Conservation (phyloP, 2,329 filamentous ascomycete species). For the Balansia obtecta region DNA sequence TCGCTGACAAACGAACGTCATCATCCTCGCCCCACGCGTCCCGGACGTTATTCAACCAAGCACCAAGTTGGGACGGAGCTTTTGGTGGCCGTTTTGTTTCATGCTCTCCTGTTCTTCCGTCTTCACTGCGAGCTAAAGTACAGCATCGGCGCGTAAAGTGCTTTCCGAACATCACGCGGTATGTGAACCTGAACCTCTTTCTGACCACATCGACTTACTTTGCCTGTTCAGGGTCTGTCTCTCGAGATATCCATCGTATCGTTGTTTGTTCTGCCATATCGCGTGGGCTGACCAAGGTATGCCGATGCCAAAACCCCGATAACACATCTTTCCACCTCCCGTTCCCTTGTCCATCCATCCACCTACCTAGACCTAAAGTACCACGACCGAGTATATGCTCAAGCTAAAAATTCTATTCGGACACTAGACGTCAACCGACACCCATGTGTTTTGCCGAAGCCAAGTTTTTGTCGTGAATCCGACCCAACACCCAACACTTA, state of each 20-base stretch:
- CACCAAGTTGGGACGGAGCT: not conserved
- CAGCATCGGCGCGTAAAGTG: not conserved
- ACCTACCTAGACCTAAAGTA: not conserved
- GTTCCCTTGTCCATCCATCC: not conserved
- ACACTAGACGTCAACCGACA: too few species aligned
- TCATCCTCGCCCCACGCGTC: not conserved
- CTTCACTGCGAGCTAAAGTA: not conserved
- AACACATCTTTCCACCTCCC: constrained; percentile 2
- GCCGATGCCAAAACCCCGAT: not conserved
- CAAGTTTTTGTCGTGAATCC: not conserved
- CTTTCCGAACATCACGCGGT: not conserved
- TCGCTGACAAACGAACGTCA: constrained; percentile 9
- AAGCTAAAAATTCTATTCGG: not conserved
- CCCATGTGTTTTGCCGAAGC: not conserved
- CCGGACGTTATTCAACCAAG: not conserved
- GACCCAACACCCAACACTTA: too few species aligned
- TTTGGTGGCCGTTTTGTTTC: not conserved
- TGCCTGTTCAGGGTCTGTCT: not conserved
- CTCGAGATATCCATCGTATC: not conserved
- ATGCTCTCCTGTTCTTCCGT: not conserved
- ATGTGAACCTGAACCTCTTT: not conserved
- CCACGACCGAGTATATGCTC: not conserved
- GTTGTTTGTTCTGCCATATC: not conserved
- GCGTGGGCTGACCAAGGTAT: not conserved
- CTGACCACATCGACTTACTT: not conserved